Base-by-base conservation (phyloP, 495 filamentous ascomycete species). In the Penicillium longicatenatum region DNA sequence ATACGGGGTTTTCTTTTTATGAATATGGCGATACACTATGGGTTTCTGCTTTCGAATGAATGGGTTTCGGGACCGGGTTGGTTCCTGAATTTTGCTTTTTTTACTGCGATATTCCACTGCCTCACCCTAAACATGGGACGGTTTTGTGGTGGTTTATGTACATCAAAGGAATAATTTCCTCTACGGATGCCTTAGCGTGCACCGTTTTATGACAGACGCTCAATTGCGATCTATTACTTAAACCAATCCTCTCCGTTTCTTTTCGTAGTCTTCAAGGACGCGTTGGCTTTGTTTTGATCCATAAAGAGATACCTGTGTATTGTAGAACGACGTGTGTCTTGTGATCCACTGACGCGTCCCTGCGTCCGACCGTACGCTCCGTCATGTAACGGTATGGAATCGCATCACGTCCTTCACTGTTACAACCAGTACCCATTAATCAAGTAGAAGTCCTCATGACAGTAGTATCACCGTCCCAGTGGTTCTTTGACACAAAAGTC, bases 21-120 rank as follows among this genome's bases (percentile, higher is more conserved):
- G 74, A 78, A 70, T 66, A 67, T 50, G 76, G 75, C 75, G 75
- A 79, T 69, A 78, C 70, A 79, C 76, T 74, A 78, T 69, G 75
- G 76, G 73, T 74, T 76, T 70, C n/a, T 75, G 63, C 67, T 75
- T 66, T 70, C 61, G 52, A 75, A 76, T 76, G 70, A 74, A 72
- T 70, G 75, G 75, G 74, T 72, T 68, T 71, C 69, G 73, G 71
- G 64, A 70, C 63, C 66, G 67, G 75, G 71, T 73, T 73, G 69
- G 70, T 68, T 62, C 12, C 56, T 59, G 59, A 65, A 66, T 69
- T 75, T 65, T 65, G 54, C 54, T 68, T 71, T 72, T 54, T 65
- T 55, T 53, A 63, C 48, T 61, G 67, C 67, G 63, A 68, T 66
- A 71, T 75, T 70, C 68, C 73, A 72, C 67, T 68, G 67, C 61